Conservation (phyloP, 2,329 filamentous ascomycete species). For the Leptographium procerum region DNA sequence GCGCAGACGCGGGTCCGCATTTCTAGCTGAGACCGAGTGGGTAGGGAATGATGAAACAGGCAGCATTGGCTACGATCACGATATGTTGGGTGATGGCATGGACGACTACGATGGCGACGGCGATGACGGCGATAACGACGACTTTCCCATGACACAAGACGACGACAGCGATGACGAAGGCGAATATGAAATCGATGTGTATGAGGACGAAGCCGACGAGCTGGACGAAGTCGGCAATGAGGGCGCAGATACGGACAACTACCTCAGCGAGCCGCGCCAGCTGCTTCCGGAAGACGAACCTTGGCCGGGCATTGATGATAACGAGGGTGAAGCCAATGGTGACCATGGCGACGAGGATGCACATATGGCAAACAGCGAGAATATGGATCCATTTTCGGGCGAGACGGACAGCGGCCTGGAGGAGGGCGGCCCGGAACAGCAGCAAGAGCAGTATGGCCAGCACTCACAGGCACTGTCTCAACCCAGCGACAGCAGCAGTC, state of each 20-base stretch:
- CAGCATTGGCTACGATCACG: conserved; percentile 12
- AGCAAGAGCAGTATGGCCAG: background rate
- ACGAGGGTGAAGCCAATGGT: conserved; percentile 1
- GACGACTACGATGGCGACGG: conserved; percentile 14
- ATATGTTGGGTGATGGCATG: conserved; percentile 9
- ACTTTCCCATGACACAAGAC: conserved; percentile 21
- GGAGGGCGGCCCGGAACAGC: background rate
- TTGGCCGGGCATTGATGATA: conserved; percentile 45
- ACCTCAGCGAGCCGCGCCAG: background rate
- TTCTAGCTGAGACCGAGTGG: conserved; percentile 17
- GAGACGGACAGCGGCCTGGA: conserved; percentile 5
- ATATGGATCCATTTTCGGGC: conserved; percentile 30
- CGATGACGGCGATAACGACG: conserved; percentile 14
- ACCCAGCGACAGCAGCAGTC: conserved; percentile 27
- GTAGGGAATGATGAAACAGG: conserved; percentile 16
- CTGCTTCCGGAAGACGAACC: conserved; percentile 40
- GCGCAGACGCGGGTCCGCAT: conserved; percentile 8
- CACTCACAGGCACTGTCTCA: background rate
- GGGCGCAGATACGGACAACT: background rate
- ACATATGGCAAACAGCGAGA: conserved; percentile 37
- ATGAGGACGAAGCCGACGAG: conserved; percentile 16
- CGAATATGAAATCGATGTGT: conserved; percentile 18
- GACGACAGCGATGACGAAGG: conserved; percentile 24
- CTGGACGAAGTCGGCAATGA: conserved; percentile 12
- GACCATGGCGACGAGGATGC: conserved; percentile 2